A percentile compares a stretch with the other conserved stretches of the same genome.
phyloP scores from a whole-genome alignment of 2,329 filamentous ascomycete species.

The Fusarium sp. region DNA sequence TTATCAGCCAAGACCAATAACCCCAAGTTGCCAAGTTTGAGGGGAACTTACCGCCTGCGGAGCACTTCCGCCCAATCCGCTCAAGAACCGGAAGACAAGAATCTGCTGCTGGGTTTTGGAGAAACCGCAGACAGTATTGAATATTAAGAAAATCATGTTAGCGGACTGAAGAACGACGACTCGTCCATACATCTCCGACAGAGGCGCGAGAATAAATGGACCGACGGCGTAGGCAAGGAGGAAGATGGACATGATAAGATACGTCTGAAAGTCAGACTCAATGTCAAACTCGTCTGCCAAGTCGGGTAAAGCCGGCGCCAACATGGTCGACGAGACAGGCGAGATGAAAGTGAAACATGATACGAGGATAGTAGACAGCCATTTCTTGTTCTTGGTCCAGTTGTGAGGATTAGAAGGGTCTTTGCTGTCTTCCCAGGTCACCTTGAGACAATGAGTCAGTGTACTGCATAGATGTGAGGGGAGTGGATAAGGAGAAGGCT shows the following conservation, averaged over 20 bases:
- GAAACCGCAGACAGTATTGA: constrained; percentile 69
- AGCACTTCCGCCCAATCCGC: constrained; percentile 63
- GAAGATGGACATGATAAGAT: constrained; percentile 72
- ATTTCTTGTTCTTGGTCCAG: constrained; percentile 59
- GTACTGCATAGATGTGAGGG: not conserved
- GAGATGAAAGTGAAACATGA: constrained; percentile 68
- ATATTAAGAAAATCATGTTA: constrained; percentile 68
- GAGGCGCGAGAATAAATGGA: constrained; percentile 66
- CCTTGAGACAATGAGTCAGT: constrained; percentile 40
- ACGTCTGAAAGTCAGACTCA: constrained; percentile 59
- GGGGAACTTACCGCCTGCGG: constrained; percentile 59
- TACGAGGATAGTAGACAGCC: constrained; percentile 54
- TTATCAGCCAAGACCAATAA: not conserved
- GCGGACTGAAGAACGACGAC: constrained; percentile 61
- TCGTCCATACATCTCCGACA: constrained; percentile 68
- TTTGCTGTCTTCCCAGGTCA: constrained; percentile 62
- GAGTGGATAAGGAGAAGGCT: not conserved
- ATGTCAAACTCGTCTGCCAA: constrained; percentile 64
- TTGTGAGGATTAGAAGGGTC: constrained; percentile 61
- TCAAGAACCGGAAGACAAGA: constrained; percentile 65
- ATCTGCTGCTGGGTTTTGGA: constrained; percentile 62
- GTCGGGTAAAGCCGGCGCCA: constrained; percentile 63
- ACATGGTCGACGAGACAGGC: constrained; percentile 67
- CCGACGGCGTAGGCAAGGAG: constrained; percentile 71
- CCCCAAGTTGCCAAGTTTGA: rapidly evolving